Conservation (phyloP, 2,329 filamentous ascomycete species). For the Calonectria pseudoreteaudii region DNA sequence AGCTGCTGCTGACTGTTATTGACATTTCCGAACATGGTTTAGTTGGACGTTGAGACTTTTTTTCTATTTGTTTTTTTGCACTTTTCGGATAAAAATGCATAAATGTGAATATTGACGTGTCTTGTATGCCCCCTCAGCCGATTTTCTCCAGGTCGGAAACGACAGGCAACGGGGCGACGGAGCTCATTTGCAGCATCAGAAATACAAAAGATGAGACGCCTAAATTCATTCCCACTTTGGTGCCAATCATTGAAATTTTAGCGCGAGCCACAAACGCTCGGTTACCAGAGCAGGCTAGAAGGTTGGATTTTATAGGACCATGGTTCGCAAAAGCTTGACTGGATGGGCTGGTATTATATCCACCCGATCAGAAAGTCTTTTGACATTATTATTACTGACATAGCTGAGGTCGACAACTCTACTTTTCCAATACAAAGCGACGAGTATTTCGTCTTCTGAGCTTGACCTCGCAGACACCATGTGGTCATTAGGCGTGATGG, state of each 20-base stretch:
- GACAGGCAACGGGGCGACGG: background rate
- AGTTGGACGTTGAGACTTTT: background rate
- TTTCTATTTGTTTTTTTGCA: background rate
- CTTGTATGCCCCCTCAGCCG: background rate
- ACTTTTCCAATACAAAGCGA: background rate
- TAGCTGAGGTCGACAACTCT: too few relatives aligned
- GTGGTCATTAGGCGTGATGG: background rate
- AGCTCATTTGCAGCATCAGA: background rate
- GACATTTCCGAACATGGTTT: background rate
- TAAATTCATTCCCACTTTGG: background rate
- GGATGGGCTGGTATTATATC: background rate
- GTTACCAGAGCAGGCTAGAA: background rate
- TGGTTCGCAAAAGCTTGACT: background rate
- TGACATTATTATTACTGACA: background rate
- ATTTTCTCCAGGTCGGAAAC: background rate
- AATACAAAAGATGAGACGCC: background rate
- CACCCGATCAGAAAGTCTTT: too few relatives aligned
- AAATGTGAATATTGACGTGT: background rate
- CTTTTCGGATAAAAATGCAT: background rate
- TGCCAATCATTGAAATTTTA: background rate
- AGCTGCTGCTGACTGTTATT: background rate
- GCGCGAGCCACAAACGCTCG: background rate
- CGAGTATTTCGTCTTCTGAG: background rate
- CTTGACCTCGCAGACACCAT: background rate
- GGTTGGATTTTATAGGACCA: background rate